phyloP scores from a whole-genome alignment of 176 grass and related monocot species.

The Carex parvula region DNA sequence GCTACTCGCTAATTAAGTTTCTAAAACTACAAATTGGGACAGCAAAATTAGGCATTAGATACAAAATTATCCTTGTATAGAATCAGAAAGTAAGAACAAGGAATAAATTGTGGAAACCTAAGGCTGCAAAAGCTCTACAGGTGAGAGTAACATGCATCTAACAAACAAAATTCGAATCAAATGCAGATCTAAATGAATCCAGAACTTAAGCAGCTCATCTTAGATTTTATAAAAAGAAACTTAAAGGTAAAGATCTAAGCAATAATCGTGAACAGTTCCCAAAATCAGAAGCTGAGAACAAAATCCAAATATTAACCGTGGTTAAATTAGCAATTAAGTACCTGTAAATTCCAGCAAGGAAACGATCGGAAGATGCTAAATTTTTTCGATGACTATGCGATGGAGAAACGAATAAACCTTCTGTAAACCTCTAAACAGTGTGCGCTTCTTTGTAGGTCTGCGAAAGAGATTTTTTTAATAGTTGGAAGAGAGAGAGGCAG shows the following conservation, averaged over 20 bases:
- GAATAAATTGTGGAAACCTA: background rate
- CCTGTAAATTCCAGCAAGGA: slow-evolving; percentile 4
- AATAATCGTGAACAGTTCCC: background rate
- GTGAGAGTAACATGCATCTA: background rate
- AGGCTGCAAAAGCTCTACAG: background rate
- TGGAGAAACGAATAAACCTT: background rate
- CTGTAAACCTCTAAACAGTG: background rate
- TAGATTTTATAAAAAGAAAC: background rate
- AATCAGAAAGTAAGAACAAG: background rate
- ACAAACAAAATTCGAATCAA: background rate
- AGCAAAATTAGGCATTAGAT: background rate
- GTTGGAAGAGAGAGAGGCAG: background rate
- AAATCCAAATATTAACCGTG: background rate
- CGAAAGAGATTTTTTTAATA: background rate
- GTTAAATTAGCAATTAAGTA: background rate
- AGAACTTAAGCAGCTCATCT: background rate
- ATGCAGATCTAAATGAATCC: background rate
- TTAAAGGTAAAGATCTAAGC: background rate
- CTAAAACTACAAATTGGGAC: background rate
- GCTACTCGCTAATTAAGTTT: background rate
- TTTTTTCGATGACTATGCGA: background rate
- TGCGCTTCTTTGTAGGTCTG: background rate
- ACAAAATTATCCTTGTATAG: background rate
- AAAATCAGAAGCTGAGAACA: background rate
- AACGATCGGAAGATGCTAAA: background rate